Evolutionary conservation across 108 stramenopile species (phyloP).

Genomic region (Cyclotella distinguenda): DNA sequence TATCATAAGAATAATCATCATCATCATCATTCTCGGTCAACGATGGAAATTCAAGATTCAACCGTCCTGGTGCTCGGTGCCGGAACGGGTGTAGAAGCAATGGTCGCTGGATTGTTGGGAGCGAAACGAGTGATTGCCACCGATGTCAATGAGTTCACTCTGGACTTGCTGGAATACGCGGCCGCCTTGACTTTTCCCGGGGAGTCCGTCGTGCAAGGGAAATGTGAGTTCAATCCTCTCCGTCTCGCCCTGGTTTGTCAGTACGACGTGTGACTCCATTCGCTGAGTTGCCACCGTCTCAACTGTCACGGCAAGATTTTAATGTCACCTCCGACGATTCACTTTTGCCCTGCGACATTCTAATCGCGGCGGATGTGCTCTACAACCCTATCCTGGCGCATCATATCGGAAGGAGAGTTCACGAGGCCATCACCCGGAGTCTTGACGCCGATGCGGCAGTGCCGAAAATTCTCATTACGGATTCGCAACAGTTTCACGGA

Average conservation of each 20-base stretch:
- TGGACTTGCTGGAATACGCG: conserved; percentile 63
- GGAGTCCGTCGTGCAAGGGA: conserved; percentile 6
- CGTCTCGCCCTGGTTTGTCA: neutral
- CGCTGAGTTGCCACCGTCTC: neutral
- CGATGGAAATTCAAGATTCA: conserved; percentile 10
- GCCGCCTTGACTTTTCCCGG: conserved; percentile 20
- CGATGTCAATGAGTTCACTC: conserved; percentile 71
- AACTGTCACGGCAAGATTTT: conserved; percentile 18
- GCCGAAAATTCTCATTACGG: conserved; percentile 57
- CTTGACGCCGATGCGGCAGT: conserved; percentile 11
- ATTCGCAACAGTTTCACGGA: conserved; percentile 76
- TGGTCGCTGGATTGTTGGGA: conserved; percentile 64
- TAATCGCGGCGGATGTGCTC: conserved; percentile 77
- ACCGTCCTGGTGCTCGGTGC: conserved; percentile 71
- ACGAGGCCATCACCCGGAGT: conserved; percentile 45
- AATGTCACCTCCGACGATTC: conserved; percentile 41
- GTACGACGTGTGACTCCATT: neutral
- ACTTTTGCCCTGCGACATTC: conserved; percentile 52
- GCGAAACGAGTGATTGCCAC: conserved; percentile 72
- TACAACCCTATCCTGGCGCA: conserved; percentile 66
- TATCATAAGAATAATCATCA: neutral
- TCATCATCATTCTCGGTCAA: neutral
- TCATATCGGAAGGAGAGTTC: conserved; percentile 57
- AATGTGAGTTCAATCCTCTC: conserved; percentile 13
- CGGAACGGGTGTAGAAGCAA: conserved; percentile 77